Evolutionary conservation across 495 filamentous ascomycete species (phyloP).

Genomic region (Daldinia bambusicola): DNA sequence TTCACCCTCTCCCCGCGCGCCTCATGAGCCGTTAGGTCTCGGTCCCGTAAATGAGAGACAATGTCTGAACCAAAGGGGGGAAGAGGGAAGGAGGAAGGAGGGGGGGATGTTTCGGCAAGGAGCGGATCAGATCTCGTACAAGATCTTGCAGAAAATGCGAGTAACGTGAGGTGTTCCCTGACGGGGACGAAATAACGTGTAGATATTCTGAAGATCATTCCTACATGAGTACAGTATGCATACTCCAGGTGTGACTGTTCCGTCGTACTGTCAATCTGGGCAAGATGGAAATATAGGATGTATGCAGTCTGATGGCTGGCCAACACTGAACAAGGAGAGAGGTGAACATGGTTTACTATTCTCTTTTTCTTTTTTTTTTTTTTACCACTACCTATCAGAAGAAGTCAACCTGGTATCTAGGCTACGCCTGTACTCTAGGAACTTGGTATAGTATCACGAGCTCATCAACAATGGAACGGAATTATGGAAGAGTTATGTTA

Average conservation of each 20-base stretch:
- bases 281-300: background rate
- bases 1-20: background rate
- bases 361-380: background rate
- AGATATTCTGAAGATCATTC: background rate
- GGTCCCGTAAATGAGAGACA: slow-evolving; percentile 38
- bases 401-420: too few relatives aligned
- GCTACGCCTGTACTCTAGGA: too few relatives aligned
- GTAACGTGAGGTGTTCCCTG: background rate
- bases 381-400: background rate
- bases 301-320: background rate
- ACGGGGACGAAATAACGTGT: slow-evolving; percentile 1
- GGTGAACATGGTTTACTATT: background rate
- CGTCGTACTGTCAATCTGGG: background rate
- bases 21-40: slow-evolving; percentile 38
- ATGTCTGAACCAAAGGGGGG: slow-evolving; percentile 15
- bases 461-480: background rate
- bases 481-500: background rate
- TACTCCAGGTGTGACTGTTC: background rate
- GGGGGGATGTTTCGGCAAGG: slow-evolving; percentile 20
- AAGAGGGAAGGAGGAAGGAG: slow-evolving; percentile 6
- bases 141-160: slow-evolving; percentile 30
- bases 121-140: slow-evolving; percentile 30
- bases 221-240: slow-evolving; percentile 1
- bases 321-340: background rate
- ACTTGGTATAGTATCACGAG: background rate